A percentile compares a stretch with the other conserved stretches of the same genome.
Evolutionary conservation across 352 stramenopile species (phyloP).

Genomic region (Phytophthora boehmeriae): DNA sequence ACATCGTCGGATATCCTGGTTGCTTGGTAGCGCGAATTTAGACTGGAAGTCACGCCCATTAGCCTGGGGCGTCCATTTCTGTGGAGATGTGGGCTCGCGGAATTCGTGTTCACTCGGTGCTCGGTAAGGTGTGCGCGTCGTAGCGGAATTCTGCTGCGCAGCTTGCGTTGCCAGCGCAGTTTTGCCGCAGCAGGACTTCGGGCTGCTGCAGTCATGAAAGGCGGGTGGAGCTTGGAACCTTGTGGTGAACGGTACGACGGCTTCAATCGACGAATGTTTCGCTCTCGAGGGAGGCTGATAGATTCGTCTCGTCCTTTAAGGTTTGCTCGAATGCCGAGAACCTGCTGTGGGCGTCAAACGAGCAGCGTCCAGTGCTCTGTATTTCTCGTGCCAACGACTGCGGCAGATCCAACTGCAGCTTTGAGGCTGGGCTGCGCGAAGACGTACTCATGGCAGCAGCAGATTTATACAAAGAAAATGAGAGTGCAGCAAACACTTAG

Average conservation of each 20-base stretch:
- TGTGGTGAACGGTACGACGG: constrained; percentile 31
- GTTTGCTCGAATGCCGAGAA: constrained; percentile 38
- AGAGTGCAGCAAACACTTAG: not conserved
- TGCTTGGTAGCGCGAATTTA: constrained; percentile 70
- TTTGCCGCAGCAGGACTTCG: constrained; percentile 35
- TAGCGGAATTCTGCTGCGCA: constrained; percentile 47
- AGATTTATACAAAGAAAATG: not conserved
- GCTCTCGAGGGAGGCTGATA: constrained; percentile 17
- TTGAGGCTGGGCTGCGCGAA: constrained; percentile 6
- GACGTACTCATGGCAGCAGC: constrained; percentile 4
- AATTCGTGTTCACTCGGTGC: constrained; percentile 52
- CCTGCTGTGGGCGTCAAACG: constrained; percentile 40
- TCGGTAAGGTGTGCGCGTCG: constrained; percentile 50
- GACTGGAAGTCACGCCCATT: constrained; percentile 59
- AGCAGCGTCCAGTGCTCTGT: constrained; percentile 43
- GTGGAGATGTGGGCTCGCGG: constrained; percentile 36
- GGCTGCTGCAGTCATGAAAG: constrained; percentile 37
- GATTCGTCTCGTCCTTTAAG: constrained; percentile 16
- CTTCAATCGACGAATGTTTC: constrained; percentile 25
- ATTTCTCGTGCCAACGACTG: constrained; percentile 20
- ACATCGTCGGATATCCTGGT: constrained; percentile 63
- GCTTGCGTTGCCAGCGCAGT: constrained; percentile 36
- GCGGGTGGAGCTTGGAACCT: constrained; percentile 26
- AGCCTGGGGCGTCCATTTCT: constrained; percentile 24
- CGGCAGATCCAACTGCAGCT: constrained; percentile 25